Conservation (phyloP, 257 asterid species). For the Nicotiana obtusifolia region DNA sequence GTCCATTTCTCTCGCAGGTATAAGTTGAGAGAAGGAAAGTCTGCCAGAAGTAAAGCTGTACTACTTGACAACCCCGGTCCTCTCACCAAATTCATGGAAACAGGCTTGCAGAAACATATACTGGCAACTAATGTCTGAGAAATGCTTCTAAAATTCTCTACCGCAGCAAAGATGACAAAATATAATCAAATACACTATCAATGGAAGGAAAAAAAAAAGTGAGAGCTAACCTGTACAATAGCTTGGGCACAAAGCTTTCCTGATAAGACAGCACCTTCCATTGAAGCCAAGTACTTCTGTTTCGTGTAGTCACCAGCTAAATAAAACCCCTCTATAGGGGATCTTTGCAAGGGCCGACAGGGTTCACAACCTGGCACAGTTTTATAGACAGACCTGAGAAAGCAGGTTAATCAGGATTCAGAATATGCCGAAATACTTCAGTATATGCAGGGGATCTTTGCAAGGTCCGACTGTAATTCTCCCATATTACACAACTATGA, state of each 20-base stretch:
- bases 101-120: not conserved
- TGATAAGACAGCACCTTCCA: conserved; percentile 98
- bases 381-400: conserved; percentile 79
- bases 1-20: not conserved
- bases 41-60: not conserved
- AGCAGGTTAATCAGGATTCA: not conserved
- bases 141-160: not conserved
- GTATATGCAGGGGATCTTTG: no score
- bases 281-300: conserved; percentile 94
- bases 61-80: not conserved
- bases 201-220: not conserved
- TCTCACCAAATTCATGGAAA: not conserved
- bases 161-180: not conserved
- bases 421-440: no score
- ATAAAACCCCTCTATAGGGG: conserved; percentile 86
- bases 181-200: not conserved
- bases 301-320: conserved; percentile 97
- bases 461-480: not conserved
- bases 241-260: conserved; percentile 98
- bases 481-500: not conserved
- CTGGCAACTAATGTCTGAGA: not conserved
- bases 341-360: conserved; percentile 83
- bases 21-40: not conserved
- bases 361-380: conserved; percentile 93
- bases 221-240: conserved; percentile 65